Evolutionary conservation across 2,329 filamentous ascomycete species (phyloP).

Genomic region (Annulohypoxylon truncatum): DNA sequence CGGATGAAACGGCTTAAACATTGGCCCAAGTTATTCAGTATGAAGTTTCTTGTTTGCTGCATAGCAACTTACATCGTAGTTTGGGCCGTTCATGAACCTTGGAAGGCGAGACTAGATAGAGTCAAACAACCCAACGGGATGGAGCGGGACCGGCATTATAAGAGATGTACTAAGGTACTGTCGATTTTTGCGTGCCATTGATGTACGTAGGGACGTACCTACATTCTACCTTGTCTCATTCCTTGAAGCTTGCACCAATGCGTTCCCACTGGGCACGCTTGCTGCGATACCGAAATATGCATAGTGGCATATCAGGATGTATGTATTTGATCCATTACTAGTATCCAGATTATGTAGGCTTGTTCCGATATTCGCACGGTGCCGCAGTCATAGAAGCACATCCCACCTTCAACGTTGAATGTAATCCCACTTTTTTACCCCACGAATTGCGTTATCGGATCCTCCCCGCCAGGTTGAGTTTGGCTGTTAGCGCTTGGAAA

Average conservation of each 20-base stretch:
- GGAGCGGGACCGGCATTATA: slow-evolving; percentile 14
- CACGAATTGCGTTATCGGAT: slow-evolving; percentile 43
- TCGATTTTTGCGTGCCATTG: background rate
- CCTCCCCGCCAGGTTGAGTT: background rate
- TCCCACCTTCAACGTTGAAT: slow-evolving; percentile 9
- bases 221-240: slow-evolving; percentile 12
- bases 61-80: background rate
- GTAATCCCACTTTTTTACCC: slow-evolving; percentile 35
- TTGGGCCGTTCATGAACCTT: background rate
- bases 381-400: background rate
- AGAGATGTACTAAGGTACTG: background rate
- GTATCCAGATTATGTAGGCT: background rate
- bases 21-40: background rate
- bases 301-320: background rate
- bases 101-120: background rate
- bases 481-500: background rate
- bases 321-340: no score
- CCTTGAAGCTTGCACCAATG: background rate
- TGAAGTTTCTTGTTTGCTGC: background rate
- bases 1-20: background rate
- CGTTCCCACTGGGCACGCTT: no score
- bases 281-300: slow-evolving; percentile 3
- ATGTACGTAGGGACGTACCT: slow-evolving; percentile 29
- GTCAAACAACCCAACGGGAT: slow-evolving; percentile 6
- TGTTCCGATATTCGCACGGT: slow-evolving; percentile 16